phyloP scores from a whole-genome alignment of 345 rosid genomes.

The Gossypium turneri region DNA sequence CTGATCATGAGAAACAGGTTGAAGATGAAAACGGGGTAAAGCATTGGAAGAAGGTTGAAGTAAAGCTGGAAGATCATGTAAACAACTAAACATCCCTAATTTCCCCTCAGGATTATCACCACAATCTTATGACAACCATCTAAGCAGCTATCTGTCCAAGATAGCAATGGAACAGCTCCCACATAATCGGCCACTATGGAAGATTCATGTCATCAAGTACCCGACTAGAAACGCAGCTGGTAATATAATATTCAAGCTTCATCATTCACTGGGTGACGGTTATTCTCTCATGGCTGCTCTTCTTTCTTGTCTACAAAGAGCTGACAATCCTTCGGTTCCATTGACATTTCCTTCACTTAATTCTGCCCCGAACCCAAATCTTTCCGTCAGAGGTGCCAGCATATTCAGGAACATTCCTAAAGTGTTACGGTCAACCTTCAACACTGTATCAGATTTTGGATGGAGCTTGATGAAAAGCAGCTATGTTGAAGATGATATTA shows the following conservation, averaged over 20 bases:
- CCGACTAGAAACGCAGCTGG: slow-evolving; percentile 39
- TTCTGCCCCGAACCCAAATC: neutral
- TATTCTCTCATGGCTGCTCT: slow-evolving; percentile 50
- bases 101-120: slow-evolving; percentile 28
- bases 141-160: slow-evolving; percentile 30
- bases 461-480: slow-evolving; percentile 41
- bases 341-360: slow-evolving; percentile 35
- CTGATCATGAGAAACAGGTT: neutral
- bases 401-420: neutral
- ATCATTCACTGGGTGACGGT: slow-evolving; percentile 58
- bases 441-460: slow-evolving; percentile 33
- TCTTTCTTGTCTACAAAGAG: slow-evolving; percentile 49
- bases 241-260: slow-evolving; percentile 38
- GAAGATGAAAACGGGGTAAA: slow-evolving; percentile 9
- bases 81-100: slow-evolving; percentile 21
- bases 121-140: slow-evolving; percentile 28
- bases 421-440: slow-evolving; percentile 11
- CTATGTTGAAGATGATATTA: slow-evolving; percentile 30
- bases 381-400: neutral
- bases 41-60: slow-evolving; percentile 17
- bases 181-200: slow-evolving; percentile 42
- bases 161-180: slow-evolving; percentile 30
- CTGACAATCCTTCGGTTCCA: slow-evolving; percentile 42
- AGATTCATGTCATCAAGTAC: slow-evolving; percentile 42
- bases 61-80: slow-evolving; percentile 15